Base-by-base conservation (phyloP, 208 protist species). In the Crithidia expoeki region DNA sequence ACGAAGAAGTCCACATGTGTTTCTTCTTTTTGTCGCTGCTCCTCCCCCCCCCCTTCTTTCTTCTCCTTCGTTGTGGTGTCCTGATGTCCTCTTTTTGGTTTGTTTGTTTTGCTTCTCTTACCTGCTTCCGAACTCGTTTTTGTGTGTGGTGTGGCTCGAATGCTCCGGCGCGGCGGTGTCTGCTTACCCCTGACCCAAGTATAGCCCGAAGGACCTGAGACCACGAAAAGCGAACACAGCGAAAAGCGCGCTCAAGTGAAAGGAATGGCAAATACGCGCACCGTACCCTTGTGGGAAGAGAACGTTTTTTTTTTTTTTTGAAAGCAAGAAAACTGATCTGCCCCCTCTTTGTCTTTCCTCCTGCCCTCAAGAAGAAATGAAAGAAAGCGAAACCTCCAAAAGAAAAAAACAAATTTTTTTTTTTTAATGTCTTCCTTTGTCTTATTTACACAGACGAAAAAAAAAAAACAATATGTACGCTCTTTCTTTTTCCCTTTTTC, bases 401-500 rank as follows among this genome's bases (percentile, higher is more conserved):
- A 59, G 68, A 74, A 60, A 56, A 57, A 61, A 64, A 64, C 58
- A 53, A n/a, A 69, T 27, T 30, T 66, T 19, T 55, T 49, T 63
- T 46, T 46, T 51, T 30, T 32, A 28, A 40, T 68, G 16, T 52
- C 25, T 32, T 9, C 36, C 55, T 46, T 44, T 50, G 56, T 67
- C 25, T 14, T 9, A 10, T 33, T 46, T 38, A 21, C n/a, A n/a
- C n/a, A n/a, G n/a, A n/a, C n/a, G n/a, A n/a, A n/a, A n/a, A n/a
- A n/a, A 59, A 21, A 42, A 33, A 27, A 17, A 17, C 16, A 36
- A 59, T 46, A 42, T 34, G 32, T 32, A 33, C 28, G 68, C 49
- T 63, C 33, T 49, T 67, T 66, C 21, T 58, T 60, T 56, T 57
- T 73, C 62, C 59, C 49, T 57, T 69, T 60, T 73, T 73, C 74